phyloP scores from a whole-genome alignment of 116 monocot genomes.

The Trichopus zeylanicus region DNA sequence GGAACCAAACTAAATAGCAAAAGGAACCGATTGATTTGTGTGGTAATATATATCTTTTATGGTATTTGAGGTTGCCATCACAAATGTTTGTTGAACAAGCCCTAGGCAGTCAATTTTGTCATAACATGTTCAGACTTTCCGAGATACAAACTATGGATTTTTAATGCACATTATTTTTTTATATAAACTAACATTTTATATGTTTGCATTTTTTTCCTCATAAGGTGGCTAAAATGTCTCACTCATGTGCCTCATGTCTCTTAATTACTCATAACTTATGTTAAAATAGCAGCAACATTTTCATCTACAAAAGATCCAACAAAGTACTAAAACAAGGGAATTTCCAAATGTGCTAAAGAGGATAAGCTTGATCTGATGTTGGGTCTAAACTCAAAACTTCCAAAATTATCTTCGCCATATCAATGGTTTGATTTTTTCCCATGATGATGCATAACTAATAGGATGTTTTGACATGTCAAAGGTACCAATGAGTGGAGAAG shows the following conservation, averaged over 20 bases:
- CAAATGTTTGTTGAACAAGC: no score
- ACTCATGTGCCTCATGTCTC: not conserved
- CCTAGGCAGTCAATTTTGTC: no score
- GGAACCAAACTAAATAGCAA: no score
- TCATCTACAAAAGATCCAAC: not conserved
- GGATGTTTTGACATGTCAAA: conserved; percentile 34
- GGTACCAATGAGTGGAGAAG: conserved; percentile 88
- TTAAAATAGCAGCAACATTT: not conserved
- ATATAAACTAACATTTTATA: no score
- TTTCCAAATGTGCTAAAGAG: conserved; percentile 28
- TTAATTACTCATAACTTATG: not conserved
- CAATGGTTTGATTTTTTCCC: conserved; percentile 20
- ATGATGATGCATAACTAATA: conserved; percentile 44
- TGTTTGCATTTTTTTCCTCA: no score
- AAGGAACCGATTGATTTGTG: no score
- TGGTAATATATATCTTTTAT: no score
- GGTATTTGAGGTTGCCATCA: no score
- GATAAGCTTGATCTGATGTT: conserved; percentile 31
- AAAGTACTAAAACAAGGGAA: not conserved
- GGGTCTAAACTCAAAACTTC: conserved; percentile 67
- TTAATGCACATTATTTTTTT: no score
- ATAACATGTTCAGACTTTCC: no score
- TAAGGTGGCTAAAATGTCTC: no score
- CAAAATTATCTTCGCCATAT: conserved; percentile 27
- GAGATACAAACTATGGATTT: no score